phyloP scores from a whole-genome alignment of 176 grass and related monocot species.

The Aegilops umbellulata region DNA sequence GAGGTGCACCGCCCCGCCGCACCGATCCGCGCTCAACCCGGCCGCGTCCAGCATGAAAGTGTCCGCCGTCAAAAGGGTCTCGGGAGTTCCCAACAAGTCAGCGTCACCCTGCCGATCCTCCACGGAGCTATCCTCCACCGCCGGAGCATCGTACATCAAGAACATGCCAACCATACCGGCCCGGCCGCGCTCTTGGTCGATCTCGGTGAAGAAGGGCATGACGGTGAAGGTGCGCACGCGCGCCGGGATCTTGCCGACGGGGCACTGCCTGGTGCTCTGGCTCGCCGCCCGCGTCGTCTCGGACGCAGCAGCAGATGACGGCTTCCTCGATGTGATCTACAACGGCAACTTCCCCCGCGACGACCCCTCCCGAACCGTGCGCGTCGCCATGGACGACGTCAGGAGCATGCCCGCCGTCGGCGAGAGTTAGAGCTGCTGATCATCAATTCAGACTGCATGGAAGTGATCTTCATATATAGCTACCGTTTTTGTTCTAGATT shows the following conservation, averaged over 20 bases:
- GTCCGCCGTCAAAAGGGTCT: too few relatives aligned
- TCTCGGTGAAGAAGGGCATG: background rate
- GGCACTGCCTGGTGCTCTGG: background rate
- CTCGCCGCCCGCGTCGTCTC: background rate
- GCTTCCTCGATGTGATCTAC: background rate
- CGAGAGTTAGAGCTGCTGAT: too few relatives aligned
- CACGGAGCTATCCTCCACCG: background rate
- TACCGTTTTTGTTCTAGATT: too few relatives aligned
- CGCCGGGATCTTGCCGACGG: background rate
- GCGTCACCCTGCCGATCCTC: background rate
- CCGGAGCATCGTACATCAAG: background rate
- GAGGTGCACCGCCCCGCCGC: background rate
- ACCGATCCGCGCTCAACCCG: too few relatives aligned
- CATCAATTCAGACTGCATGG: too few relatives aligned
- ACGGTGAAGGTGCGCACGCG: background rate
- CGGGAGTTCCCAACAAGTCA: too few relatives aligned
- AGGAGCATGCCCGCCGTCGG: too few relatives aligned
- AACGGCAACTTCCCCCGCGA: background rate
- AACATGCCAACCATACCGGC: background rate
- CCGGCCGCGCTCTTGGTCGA: background rate
- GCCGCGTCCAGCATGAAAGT: too few relatives aligned
- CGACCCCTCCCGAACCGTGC: too few relatives aligned
- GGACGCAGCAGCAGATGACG: background rate
- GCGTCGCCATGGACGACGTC: too few relatives aligned
- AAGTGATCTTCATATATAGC: too few relatives aligned